These are phyloP conservation scores for Aspergillus eucalypticola DNA, from an alignment of 2,329 filamentous ascomycete species.

Conservation along the genomic window DNA sequence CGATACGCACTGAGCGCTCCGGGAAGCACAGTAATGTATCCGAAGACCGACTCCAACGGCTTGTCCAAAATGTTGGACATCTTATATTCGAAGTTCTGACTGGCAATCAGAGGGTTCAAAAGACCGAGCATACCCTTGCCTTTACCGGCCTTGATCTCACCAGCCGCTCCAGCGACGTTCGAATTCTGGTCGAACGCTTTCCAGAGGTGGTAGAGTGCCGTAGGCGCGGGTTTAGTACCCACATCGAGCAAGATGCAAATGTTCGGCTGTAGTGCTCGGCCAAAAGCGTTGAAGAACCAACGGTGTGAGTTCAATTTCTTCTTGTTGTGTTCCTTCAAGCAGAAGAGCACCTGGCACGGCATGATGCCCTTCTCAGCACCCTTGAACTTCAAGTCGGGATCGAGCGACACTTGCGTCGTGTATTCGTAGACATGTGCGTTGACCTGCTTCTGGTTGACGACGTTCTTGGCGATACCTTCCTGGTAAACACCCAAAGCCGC, in stretches of 20 bases:
- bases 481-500: constrained; percentile 98
- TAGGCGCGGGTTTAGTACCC: constrained; percentile 84
- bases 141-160: constrained; percentile 97
- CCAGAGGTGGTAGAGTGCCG: constrained; percentile 96
- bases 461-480: constrained; percentile 97
- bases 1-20: constrained; percentile 94
- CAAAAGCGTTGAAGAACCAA: constrained; percentile 99
- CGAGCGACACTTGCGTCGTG: constrained; percentile 94
- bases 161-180: constrained; percentile 93
- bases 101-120: constrained; percentile 90
- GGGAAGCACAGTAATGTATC: constrained; percentile 95
- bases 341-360: constrained; percentile 97
- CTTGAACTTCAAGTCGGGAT: constrained; percentile 96
- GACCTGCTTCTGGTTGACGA: constrained; percentile 93
- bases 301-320: constrained; percentile 98
- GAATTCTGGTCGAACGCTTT: constrained; percentile 98
- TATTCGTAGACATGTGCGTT: constrained; percentile 98
- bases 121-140: constrained; percentile 79
- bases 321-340: constrained; percentile 94
- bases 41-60: constrained; percentile 93
- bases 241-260: constrained; percentile 97
- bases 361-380: constrained; percentile 98
- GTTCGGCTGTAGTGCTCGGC: constrained; percentile 86
- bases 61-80: constrained; percentile 99
- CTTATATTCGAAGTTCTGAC: constrained; percentile 99